phyloP scores from a whole-genome alignment of 805 yeast species.

The Metschnikowia henanensis region DNA sequence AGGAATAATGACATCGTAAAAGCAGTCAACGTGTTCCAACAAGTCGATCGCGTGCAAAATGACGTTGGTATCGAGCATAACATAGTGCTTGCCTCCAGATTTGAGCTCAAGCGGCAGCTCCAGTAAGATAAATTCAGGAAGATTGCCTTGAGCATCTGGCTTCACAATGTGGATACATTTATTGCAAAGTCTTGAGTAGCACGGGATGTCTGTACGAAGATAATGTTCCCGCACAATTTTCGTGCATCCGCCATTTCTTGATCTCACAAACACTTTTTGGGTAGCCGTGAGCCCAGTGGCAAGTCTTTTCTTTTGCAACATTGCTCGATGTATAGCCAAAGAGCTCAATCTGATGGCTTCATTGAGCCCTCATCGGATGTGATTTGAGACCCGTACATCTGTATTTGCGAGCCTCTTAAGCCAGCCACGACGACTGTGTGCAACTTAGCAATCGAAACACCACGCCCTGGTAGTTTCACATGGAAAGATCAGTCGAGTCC shows the following conservation, averaged over 20 bases:
- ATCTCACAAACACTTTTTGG: conserved; percentile 87
- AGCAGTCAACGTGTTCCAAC: conserved; percentile 71
- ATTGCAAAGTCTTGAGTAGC: conserved; percentile 72
- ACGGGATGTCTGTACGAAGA: conserved; percentile 88
- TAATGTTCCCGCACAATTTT: conserved; percentile 95
- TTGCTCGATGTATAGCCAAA: conserved; percentile 1
- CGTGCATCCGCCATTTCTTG: conserved; percentile 85
- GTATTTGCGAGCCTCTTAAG: no score
- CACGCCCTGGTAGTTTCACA: no score
- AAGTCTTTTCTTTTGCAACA: conserved; percentile 33
- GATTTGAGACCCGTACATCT: not conserved
- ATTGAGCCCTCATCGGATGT: not conserved
- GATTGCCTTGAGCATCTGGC: conserved; percentile 65
- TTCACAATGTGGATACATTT: conserved; percentile 55
- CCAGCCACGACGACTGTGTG: no score
- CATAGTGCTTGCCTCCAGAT: conserved; percentile 69
- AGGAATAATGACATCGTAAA: conserved; percentile 90
- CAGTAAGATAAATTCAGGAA: conserved; percentile 67
- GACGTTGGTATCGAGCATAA: conserved; percentile 85
- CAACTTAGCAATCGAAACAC: no score
- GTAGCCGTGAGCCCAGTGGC: conserved; percentile 58
- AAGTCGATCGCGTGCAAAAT: conserved; percentile 87
- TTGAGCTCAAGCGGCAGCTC: conserved; percentile 53
- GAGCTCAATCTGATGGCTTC: not conserved
- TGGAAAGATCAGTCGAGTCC: no score